Base-by-base conservation (phyloP, 208 protist species). In the Balamuthia mandrillaris region DNA sequence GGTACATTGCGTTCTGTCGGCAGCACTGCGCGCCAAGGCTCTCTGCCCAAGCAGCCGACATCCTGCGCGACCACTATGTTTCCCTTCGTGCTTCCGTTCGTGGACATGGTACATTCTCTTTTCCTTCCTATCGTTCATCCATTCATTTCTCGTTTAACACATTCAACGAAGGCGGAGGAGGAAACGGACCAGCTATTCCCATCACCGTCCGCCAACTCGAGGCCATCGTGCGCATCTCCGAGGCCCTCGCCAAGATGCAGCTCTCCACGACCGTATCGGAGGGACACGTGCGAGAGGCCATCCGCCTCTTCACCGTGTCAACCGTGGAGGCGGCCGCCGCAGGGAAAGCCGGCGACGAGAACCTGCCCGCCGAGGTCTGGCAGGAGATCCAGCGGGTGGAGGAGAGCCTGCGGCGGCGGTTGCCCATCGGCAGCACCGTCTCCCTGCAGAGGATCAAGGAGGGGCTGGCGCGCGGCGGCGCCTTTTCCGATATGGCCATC, bases 31-130 rank as follows among this genome's bases (percentile, higher is more conserved):
- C 91, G 33, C 96, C 98, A 24, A 86, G 94, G 63, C 94, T 99
- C 41, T 96, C 94, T 7, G 91, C 95, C 29, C 95, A 97, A 39
- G 96, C 97, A 9, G 95, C 95, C 51, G 93, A 95, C 16, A 88
- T 93, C 41, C 91, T 99, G 51, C 86, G 96, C 27, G 96, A 98
- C 87, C 96, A 98, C 78, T 99, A 98, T 91, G 97, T 99, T 9
- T 88, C 96, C 56, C 94, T 98, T 33, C 93, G 97, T 47, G 88
- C 94, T 27, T 89, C 94, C 7, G 91, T 93, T 5, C 95, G 82
- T 88, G n/a, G n/a, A n/a, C n/a, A n/a, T n/a, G n/a, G n/a, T n/a
- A n/a, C n/a, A n/a, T n/a, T n/a, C n/a, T n/a, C n/a, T n/a, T n/a
- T n/a, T n/a, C n/a, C n/a, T n/a, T n/a, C n/a, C n/a, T n/a, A n/a